These are phyloP conservation scores for Fusarium stilboides DNA, from an alignment of 2,329 filamentous ascomycete genomes.

Conservation along the genomic window DNA sequence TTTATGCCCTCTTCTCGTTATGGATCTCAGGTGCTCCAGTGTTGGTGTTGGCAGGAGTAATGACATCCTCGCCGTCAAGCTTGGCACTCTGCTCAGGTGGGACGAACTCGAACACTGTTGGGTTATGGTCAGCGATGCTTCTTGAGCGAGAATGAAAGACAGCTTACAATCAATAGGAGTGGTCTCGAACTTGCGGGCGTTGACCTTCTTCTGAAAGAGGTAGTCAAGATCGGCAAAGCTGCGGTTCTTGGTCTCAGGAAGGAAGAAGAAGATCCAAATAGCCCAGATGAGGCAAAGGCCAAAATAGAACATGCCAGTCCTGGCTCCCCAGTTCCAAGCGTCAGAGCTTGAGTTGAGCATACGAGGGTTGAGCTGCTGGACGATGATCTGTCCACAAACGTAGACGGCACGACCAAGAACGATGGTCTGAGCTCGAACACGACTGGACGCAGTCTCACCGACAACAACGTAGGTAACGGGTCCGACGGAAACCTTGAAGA, in stretches of 20 bases:
- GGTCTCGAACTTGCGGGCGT: constrained; percentile 58
- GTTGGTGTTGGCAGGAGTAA: constrained; percentile 32
- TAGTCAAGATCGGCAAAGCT: constrained; percentile 70
- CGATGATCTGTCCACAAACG: constrained; percentile 59
- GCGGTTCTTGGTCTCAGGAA: constrained; percentile 68
- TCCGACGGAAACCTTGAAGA: constrained; percentile 57
- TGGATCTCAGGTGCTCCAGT: constrained; percentile 9
- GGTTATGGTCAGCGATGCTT: not conserved
- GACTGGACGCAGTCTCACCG: constrained; percentile 63
- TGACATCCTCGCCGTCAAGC: constrained; percentile 22
- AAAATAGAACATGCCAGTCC: constrained; percentile 63
- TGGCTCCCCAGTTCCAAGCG: constrained; percentile 64
- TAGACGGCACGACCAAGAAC: constrained; percentile 60
- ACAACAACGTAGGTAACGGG: constrained; percentile 87
- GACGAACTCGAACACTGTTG: constrained; percentile 31
- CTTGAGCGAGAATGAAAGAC: rapidly evolving
- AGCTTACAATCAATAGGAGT: constrained; percentile 51
- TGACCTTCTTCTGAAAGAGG: constrained; percentile 63
- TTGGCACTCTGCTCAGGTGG: constrained; percentile 16
- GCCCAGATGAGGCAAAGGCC: constrained; percentile 61
- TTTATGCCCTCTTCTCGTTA: constrained; percentile 11
- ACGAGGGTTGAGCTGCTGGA: constrained; percentile 59
- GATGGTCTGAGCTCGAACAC: constrained; percentile 63
- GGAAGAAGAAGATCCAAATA: constrained; percentile 66
- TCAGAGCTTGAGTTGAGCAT: constrained; percentile 62